Evolutionary conservation across 2,329 filamentous ascomycete species (phyloP).

Genomic region (Hymenoscyphus infarciens): DNA sequence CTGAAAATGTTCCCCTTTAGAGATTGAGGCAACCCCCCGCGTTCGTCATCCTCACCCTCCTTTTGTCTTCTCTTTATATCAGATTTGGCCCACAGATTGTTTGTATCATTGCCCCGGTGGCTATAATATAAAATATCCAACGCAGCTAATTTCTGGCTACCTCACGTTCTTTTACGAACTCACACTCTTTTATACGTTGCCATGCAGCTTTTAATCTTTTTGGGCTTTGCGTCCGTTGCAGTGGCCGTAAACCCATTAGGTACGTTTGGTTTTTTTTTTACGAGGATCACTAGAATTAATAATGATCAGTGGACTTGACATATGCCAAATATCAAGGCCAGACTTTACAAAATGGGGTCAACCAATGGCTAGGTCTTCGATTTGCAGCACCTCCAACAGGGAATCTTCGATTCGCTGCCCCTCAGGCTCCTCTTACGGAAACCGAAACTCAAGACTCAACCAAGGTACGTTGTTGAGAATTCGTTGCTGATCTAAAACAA

Average conservation of each 20-base stretch:
- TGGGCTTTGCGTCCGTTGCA: background rate
- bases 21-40: background rate
- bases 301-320: conserved; percentile 48
- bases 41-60: no score
- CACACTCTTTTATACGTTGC: background rate
- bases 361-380: conserved; percentile 69
- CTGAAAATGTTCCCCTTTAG: background rate
- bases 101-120: background rate
- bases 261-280: background rate
- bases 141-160: background rate
- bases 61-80: background rate
- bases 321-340: conserved; percentile 64
- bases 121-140: background rate
- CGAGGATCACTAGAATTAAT: background rate
- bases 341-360: conserved; percentile 52
- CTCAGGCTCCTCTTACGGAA: conserved; percentile 51
- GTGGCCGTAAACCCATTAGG: background rate
- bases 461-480: no score
- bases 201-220: background rate
- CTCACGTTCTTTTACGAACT: background rate
- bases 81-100: background rate
- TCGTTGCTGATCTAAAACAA: no score
- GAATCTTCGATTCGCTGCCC: conserved; percentile 60
- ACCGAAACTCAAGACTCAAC: conserved; percentile 13
- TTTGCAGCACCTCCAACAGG: conserved; percentile 64